Percentiles rank a stretch among this genome's conserved stretches.
Conservation (phyloP, 257 asterid species). For the Nicotiana noctiflora region DNA sequence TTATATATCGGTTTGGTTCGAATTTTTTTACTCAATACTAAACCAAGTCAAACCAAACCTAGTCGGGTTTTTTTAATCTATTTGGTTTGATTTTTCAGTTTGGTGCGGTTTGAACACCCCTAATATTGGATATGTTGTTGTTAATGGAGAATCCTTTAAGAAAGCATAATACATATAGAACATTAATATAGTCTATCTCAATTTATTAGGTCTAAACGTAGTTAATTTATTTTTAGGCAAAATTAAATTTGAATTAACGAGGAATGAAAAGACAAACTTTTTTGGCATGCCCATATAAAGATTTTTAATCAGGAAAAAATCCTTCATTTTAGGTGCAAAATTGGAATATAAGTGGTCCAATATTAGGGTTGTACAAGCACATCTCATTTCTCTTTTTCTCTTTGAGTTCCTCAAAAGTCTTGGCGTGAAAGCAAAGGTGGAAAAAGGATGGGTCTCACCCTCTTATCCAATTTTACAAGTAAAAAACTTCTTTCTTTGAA, state of each 20-base stretch:
- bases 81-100: no score
- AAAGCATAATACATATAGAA: background rate
- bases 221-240: background rate
- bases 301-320: background rate
- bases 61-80: no score
- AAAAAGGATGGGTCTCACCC: background rate
- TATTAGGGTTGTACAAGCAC: conserved; percentile 30
- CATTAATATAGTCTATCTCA: background rate
- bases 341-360: conserved; percentile 25
- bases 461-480: background rate
- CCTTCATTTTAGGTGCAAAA: background rate
- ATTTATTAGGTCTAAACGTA: background rate
- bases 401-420: conserved; percentile 23
- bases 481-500: background rate
- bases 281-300: background rate
- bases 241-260: background rate
- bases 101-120: no score
- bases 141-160: background rate
- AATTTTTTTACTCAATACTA: no score
- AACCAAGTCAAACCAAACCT: no score
- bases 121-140: no score
- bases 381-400: conserved; percentile 3
- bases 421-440: conserved; percentile 40
- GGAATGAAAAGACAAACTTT: background rate
- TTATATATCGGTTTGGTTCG: no score